Evolutionary conservation across 1,139 yeast species (phyloP), one percentile per base, ranked within the genome.

Genomic region (Nakaseomyces nivariensis): DNA sequence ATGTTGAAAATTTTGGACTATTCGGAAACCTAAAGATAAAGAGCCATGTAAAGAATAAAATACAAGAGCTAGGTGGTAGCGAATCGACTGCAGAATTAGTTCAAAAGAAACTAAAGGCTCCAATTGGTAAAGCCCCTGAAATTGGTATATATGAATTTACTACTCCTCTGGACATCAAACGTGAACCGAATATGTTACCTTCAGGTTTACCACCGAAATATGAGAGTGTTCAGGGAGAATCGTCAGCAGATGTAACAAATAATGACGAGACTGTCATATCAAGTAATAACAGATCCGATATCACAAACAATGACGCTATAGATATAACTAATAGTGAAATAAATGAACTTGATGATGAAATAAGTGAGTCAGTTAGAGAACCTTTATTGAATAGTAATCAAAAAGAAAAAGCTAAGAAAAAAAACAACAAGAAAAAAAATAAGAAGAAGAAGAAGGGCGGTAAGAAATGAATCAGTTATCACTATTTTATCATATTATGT

Each of bases 141-240:
- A 22, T 41, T 9, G 44, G 44, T 27, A 41, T 41, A n/a, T 41
- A 41, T 41, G 44, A 41, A 29, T 41, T 41, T 41, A 41, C 44
- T 4, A 41, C 44, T 1, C 34, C 44, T 8, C 24, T 41, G 4
- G 44, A 41, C 4, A 41, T 27, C 8, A 41, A 41, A 13, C 22
- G 44, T 9, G 44, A 41, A 41, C 22, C 44, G 1, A 41, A 41
- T 17, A 41, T 41, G 44, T 13, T 27, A 10, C 44, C 43, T 11
- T 38, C 31, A 38, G 13, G 13, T 8, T n/a, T n/a, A n/a, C 44
- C 44, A 7, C 44, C 44, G 4, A 7, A 10, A 8, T 41, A 41
- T 13, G 44, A 41, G n/a, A 41, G 13, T 3, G 25, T 27, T 41
- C 13, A 27, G 6, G n/a, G 34, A 5, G 34, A 29, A 29, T n/a